Percentiles rank a stretch among this genome's conserved stretches.
phyloP scores from a whole-genome alignment of 1,284 basidiomycete species.

The Erythrobasidium hasegawianum region DNA sequence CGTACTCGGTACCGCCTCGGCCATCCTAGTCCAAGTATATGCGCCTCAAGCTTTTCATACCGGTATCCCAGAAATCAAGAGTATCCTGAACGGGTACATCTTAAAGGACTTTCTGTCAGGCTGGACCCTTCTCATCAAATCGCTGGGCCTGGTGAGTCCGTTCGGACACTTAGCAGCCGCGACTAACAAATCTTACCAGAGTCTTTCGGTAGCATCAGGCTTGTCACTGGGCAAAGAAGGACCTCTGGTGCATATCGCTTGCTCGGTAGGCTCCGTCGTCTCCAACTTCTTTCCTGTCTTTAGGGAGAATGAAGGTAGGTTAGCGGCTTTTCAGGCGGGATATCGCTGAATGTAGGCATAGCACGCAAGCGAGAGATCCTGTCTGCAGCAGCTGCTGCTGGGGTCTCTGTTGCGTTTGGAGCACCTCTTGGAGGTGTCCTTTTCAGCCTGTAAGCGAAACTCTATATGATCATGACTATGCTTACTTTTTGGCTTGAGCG shows the following conservation, averaged over 20 bases:
- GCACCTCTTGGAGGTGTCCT: conserved; percentile 89
- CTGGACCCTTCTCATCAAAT: conserved; percentile 83
- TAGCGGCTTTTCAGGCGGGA: neutral
- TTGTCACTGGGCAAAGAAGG: conserved; percentile 66
- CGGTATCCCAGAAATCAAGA: conserved; percentile 71
- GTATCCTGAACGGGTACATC: conserved; percentile 93
- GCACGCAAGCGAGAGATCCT: conserved; percentile 86
- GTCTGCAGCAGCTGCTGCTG: conserved; percentile 78
- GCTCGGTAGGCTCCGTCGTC: conserved; percentile 89
- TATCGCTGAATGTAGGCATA: conserved; percentile 44
- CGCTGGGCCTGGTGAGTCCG: conserved; percentile 80
- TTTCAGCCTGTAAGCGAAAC: conserved; percentile 52
- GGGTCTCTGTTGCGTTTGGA: conserved; percentile 62
- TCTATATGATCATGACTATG: neutral
- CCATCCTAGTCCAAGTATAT: conserved; percentile 55
- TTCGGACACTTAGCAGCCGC: no score
- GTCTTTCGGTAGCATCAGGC: conserved; percentile 37
- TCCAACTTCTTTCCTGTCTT: conserved; percentile 80
- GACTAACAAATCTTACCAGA: no score
- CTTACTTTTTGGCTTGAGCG: no score
- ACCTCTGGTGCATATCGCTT: conserved; percentile 93
- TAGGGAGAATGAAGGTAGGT: conserved; percentile 49
- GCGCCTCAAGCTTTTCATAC: conserved; percentile 37
- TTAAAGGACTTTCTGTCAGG: conserved; percentile 69
- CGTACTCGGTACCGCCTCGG: conserved; percentile 65